phyloP scores from a whole-genome alignment of 208 protist species.

The Acanthamoeba castellanii region DNA sequence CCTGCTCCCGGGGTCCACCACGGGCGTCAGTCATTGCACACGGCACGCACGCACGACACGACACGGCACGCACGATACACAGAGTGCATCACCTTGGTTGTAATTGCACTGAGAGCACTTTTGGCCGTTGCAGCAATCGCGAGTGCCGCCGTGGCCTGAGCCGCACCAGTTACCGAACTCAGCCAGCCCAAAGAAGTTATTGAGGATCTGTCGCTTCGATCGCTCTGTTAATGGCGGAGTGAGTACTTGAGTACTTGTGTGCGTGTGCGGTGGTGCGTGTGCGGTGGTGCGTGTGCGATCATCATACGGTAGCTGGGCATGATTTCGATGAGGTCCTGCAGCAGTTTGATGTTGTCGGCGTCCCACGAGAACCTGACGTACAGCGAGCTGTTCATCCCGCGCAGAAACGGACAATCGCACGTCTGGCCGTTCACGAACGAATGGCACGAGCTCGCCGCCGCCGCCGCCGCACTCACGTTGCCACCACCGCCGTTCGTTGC shows the following conservation, averaged over 20 bases:
- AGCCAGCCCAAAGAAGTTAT: conserved; percentile 34
- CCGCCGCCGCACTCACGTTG: neutral
- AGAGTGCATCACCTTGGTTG: neutral
- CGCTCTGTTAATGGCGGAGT: neutral
- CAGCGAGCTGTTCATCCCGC: conserved; percentile 1
- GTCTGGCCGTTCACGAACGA: conserved; percentile 6
- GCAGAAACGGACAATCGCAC: neutral
- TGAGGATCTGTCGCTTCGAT: neutral
- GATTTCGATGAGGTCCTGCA: neutral
- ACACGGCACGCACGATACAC: too few species aligned
- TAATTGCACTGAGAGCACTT: conserved; percentile 16
- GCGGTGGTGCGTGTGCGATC: too few species aligned
- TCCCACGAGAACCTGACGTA: conserved; percentile 22
- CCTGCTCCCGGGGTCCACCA: neutral
- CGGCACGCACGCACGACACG: neutral
- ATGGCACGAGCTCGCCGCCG: neutral
- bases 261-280: too few species aligned
- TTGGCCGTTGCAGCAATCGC: conserved; percentile 34
- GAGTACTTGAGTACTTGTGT: neutral
- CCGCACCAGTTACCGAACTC: conserved; percentile 71
- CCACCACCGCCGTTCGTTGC: too few species aligned
- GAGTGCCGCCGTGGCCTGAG: conserved; percentile 7
- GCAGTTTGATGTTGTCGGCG: neutral
- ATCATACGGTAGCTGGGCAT: neutral
- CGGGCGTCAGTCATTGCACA: neutral